Evolutionary conservation across 2,329 filamentous ascomycete genomes (phyloP), one percentile per base, ranked within the genome.

Genomic region (Botrytis pseudocinerea): DNA sequence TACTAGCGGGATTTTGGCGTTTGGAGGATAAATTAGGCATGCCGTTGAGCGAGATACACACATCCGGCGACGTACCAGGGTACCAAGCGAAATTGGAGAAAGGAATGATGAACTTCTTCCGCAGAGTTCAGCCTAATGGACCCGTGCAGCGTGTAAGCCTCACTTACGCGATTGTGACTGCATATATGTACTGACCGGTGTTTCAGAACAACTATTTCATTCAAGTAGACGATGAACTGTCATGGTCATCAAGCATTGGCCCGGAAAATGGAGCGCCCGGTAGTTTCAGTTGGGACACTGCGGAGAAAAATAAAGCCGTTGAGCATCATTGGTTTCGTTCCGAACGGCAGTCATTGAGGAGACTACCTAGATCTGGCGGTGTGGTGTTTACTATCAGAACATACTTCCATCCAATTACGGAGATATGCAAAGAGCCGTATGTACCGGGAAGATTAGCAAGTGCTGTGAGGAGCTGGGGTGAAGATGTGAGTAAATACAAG

Each of bases 161-260:
- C 72, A 69, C 25, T 46, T 70, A 14, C 59, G 48, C n/a, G 14
- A 69, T 70, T 25, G 46, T 64, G 72, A 59, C n/a, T 71, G 71
- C 42, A 4, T 73, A 61, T 70, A 74, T 63, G 62, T 35, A 46
- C 75, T 78, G 38, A 78, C 73, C 62, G 28, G 57, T 59, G 59
- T 44, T 35, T 86, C 85, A 93, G 73, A 93, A 95, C 80, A 95
- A 96, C 80, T 97, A 96, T 82, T 97, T 97, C 83, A 87, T 97
- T 75, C 93, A 97, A 82, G 93, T 96, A 1, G 93, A 97, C 79
- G 92, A 94, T 73, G 82, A 87, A 8, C 84, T 97, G 1, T 85
- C 91, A 0, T 97, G 93, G 93, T 93, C 90, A 74, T 83, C 85
- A 78, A 93, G 89, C 78, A 95, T 97, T 76, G 93, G 93, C 0